Evolutionary conservation across 768 basidiomycete species (phyloP).

Genomic region (Hygrophoropsis aurantiaca): DNA sequence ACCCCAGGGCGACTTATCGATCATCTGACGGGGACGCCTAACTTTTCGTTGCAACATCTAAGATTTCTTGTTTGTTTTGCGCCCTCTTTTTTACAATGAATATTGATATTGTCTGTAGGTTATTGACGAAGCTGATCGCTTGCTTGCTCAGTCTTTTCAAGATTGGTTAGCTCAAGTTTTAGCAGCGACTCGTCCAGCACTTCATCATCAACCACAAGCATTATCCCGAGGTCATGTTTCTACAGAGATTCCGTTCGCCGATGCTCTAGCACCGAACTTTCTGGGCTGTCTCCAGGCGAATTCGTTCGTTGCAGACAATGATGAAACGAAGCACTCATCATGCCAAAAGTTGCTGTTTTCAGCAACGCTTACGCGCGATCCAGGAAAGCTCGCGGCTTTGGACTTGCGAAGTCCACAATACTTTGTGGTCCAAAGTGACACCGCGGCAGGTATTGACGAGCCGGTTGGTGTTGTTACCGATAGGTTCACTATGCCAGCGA

Average conservation of each 20-base stretch:
- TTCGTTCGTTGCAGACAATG: constrained; percentile 46
- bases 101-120: constrained; percentile 50
- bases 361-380: constrained; percentile 92
- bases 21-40: constrained; percentile 83
- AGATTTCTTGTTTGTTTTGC: constrained; percentile 76
- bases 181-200: constrained; percentile 58
- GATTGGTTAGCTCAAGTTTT: constrained; percentile 90
- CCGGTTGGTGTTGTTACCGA: constrained; percentile 64
- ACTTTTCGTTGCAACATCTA: constrained; percentile 91
- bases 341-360: constrained; percentile 97
- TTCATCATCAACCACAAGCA: constrained; percentile 13
- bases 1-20: constrained; percentile 96
- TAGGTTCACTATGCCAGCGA: constrained; percentile 78
- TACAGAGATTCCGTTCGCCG: constrained; percentile 3
- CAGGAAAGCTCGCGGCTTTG: constrained; percentile 86
- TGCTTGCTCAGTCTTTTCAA: constrained; percentile 93
- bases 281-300: constrained; percentile 23
- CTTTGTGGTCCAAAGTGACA: constrained; percentile 71
- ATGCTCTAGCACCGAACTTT: constrained; percentile 66
- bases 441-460: constrained; percentile 33
- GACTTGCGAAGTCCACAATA: constrained; percentile 81
- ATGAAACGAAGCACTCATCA: constrained; percentile 58
- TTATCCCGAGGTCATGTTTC: background rate
- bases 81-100: background rate
- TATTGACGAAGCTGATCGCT: constrained; percentile 97